Percentiles rank a stretch among this genome's conserved stretches.
phyloP scores from a whole-genome alignment of 2,329 filamentous ascomycete genomes.

The Metarhizium rileyi region DNA sequence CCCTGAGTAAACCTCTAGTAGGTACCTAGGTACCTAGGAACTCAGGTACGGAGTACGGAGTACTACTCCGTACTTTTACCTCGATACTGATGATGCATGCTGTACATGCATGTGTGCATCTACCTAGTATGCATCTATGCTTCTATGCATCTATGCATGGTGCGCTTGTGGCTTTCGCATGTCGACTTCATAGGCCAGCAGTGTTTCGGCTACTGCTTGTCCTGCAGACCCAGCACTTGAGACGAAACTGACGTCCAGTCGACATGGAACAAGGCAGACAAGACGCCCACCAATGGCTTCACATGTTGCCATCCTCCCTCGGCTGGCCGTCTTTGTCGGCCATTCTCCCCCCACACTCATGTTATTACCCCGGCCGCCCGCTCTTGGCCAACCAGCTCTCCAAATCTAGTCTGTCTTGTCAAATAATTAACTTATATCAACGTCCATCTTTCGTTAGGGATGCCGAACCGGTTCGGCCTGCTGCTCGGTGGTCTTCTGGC shows the following conservation, averaged over 20 bases:
- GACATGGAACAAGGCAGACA: too few species aligned
- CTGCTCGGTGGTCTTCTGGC: background rate
- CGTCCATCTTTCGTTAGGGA: background rate
- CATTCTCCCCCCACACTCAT: background rate
- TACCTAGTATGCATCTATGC: too few species aligned
- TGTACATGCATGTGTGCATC: too few species aligned
- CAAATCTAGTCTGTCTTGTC: background rate
- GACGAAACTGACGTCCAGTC: too few species aligned
- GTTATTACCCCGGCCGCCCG: background rate
- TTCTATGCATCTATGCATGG: too few species aligned
- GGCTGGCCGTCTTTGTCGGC: constrained; percentile 2
- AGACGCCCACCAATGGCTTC: background rate
- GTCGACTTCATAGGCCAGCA: too few species aligned
- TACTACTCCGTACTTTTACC: too few species aligned
- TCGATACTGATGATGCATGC: too few species aligned
- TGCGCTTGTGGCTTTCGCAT: too few species aligned
- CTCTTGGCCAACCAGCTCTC: background rate
- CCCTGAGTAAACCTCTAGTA: background rate
- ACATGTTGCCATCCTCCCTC: constrained; percentile 7
- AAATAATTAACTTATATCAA: background rate
- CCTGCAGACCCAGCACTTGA: too few species aligned
- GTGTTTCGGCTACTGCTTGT: too few species aligned
- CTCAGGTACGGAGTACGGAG: too few species aligned
- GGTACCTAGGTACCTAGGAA: background rate
- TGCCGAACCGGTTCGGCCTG: constrained; percentile 1